Percentiles rank a stretch among this genome's conserved stretches.
Conservation (phyloP, 805 yeast species). For the Saccharomycopsis malanga region DNA sequence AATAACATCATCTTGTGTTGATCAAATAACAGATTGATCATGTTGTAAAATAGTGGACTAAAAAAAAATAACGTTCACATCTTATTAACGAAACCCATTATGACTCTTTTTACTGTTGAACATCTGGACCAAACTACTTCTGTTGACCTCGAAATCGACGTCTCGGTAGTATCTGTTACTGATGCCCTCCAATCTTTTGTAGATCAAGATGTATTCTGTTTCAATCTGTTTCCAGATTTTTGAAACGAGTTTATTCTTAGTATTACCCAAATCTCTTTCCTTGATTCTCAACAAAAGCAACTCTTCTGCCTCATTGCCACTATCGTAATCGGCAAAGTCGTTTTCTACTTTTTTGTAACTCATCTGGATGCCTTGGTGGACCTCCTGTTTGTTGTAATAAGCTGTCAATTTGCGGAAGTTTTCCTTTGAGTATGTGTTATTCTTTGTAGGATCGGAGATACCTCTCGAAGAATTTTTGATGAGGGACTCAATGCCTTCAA, state of each 20-base stretch:
- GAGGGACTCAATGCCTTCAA: slow-evolving; percentile 54
- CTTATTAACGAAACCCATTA: no score
- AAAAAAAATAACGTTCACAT: no score
- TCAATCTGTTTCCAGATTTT: slow-evolving; percentile 68
- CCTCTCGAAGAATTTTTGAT: slow-evolving; percentile 32
- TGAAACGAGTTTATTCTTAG: slow-evolving; percentile 49
- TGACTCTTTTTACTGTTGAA: slow-evolving; percentile 11
- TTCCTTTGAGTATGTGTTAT: slow-evolving; percentile 57
- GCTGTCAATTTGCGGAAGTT: slow-evolving; percentile 51
- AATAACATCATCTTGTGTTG: no score
- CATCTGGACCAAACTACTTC: slow-evolving; percentile 42
- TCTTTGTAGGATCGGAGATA: slow-evolving; percentile 40
- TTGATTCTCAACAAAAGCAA: slow-evolving; percentile 13
- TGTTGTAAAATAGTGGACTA: no score
- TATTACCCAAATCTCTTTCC: slow-evolving; percentile 28
- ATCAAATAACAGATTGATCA: no score
- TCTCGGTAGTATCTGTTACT: slow-evolving; percentile 48
- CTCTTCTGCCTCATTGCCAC: slow-evolving; percentile 12
- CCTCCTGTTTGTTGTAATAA: slow-evolving; percentile 51
- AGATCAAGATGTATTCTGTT: slow-evolving; percentile 50
- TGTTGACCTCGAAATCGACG: slow-evolving; percentile 42
- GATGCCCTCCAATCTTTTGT: slow-evolving; percentile 47
- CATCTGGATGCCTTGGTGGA: slow-evolving; percentile 46
- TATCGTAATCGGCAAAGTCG: slow-evolving; percentile 35
- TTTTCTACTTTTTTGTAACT: slow-evolving; percentile 49